A percentile compares a stretch with the other conserved stretches of the same genome.
Evolutionary conservation across 352 stramenopile genomes (phyloP).

Genomic region (Phytophthora idaei): DNA sequence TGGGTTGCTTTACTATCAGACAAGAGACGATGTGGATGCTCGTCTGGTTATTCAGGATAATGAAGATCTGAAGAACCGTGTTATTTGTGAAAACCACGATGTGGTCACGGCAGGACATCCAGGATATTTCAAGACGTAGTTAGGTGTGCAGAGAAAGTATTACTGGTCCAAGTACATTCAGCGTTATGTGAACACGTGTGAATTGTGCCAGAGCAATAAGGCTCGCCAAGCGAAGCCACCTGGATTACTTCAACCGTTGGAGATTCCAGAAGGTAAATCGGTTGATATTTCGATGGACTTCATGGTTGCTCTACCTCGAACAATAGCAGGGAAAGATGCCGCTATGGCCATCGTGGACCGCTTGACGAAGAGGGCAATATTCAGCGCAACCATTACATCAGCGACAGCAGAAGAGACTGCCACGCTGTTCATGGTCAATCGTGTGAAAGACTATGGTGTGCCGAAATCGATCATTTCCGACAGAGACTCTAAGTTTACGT

Average conservation of each 20-base stretch:
- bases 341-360: not conserved
- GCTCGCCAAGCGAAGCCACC: not conserved
- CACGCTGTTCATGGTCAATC: constrained; percentile 2
- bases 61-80: no score
- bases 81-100: no score
- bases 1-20: constrained; percentile 17
- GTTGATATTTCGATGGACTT: constrained; percentile 1
- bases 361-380: not conserved
- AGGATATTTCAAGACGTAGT: no score
- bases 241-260: constrained; percentile 1
- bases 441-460: constrained; percentile 11
- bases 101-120: no score
- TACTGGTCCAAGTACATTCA: no score
- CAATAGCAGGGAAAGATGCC: not conserved
- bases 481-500: constrained; percentile 3
- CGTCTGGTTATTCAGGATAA: no score
- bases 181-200: no score
- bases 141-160: no score
- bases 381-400: not conserved
- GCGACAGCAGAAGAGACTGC: constrained; percentile 1
- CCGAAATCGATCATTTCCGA: constrained; percentile 1
- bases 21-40: constrained; percentile 4
- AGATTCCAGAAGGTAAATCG: not conserved
- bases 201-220: no score
- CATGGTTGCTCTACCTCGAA: not conserved